Percentiles rank a stretch among this genome's conserved stretches.
Evolutionary conservation across 2,329 filamentous ascomycete genomes (phyloP).

Genomic region (Curvularia verruculosa): DNA sequence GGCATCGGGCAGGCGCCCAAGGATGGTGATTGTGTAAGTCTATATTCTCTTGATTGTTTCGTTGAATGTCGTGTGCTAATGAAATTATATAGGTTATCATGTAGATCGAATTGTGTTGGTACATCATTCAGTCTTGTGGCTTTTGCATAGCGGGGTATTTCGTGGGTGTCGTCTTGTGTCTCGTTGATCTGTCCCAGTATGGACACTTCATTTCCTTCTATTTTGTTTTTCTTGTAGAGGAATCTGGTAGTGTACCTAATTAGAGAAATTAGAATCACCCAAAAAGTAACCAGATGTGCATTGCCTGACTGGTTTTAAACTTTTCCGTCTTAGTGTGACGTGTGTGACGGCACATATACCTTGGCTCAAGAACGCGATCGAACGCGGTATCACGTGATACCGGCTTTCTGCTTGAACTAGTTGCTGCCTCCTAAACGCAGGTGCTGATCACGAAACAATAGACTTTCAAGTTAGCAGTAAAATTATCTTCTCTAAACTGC

Average conservation of each 20-base stretch:
- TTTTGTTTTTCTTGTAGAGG: slow-evolving; percentile 11
- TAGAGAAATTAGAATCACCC: slow-evolving; percentile 6
- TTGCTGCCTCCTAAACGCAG: background rate
- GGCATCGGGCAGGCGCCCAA: slow-evolving; percentile 84
- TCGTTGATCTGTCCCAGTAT: slow-evolving; percentile 11
- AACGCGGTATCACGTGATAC: slow-evolving; percentile 26
- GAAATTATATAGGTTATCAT: slow-evolving; percentile 33
- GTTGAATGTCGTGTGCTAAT: slow-evolving; percentile 13
- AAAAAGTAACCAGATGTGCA: background rate
- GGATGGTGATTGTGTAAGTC: slow-evolving; percentile 86
- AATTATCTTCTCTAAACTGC: background rate
- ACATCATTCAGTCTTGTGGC: slow-evolving; percentile 1
- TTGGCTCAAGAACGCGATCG: slow-evolving; percentile 3
- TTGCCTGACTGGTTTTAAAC: too few species aligned
- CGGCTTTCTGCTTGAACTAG: background rate
- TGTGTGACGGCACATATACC: background rate
- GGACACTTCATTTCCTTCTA: slow-evolving; percentile 19
- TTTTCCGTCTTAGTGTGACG: too few species aligned
- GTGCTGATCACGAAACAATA: too few species aligned
- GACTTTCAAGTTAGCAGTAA: background rate
- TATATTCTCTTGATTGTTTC: background rate
- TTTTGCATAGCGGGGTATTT: slow-evolving; percentile 30
- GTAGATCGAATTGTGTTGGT: slow-evolving; percentile 21
- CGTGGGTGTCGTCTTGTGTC: slow-evolving; percentile 17
- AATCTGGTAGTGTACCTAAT: slow-evolving; percentile 2